phyloP scores from a whole-genome alignment of 2,329 filamentous ascomycete species.

The Botrytis squamosa region DNA sequence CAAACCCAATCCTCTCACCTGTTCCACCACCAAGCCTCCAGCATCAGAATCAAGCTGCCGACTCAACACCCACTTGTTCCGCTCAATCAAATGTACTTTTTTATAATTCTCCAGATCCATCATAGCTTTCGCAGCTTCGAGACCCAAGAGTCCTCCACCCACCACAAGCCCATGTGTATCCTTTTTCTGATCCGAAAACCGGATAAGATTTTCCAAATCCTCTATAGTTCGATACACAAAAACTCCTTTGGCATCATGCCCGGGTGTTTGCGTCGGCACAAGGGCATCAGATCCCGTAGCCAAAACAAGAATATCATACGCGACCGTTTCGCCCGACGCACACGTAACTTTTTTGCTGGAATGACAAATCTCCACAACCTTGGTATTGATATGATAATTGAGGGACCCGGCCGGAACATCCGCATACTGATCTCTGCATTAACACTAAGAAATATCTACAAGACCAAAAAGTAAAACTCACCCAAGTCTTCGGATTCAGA shows the following conservation, averaged over 20 bases:
- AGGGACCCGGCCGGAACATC: conserved; percentile 58
- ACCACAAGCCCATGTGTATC: conserved; percentile 73
- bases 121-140: conserved; percentile 91
- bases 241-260: conserved; percentile 75
- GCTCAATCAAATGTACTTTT: conserved; percentile 75
- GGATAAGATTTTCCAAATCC: conserved; percentile 74
- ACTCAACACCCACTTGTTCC: conserved; percentile 78
- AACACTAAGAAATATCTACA: background rate
- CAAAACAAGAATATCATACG: conserved; percentile 79
- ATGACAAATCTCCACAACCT: conserved; percentile 66
- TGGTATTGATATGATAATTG: conserved; percentile 72
- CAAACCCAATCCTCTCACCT: conserved; percentile 74
- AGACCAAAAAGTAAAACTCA: conserved; percentile 41
- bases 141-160: conserved; percentile 78
- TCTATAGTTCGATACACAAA: conserved; percentile 89
- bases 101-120: conserved; percentile 75
- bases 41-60: conserved; percentile 81
- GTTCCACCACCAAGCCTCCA: conserved; percentile 76
- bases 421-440: conserved; percentile 31
- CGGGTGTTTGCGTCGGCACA: conserved; percentile 65
- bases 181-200: conserved; percentile 64
- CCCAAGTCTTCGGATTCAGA: conserved; percentile 81
- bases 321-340: conserved; percentile 64
- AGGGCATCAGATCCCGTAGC: conserved; percentile 86
- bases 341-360: conserved; percentile 66